Evolutionary conservation across 352 stramenopile genomes (phyloP).

Genomic region (Phytophthora megakarya): DNA sequence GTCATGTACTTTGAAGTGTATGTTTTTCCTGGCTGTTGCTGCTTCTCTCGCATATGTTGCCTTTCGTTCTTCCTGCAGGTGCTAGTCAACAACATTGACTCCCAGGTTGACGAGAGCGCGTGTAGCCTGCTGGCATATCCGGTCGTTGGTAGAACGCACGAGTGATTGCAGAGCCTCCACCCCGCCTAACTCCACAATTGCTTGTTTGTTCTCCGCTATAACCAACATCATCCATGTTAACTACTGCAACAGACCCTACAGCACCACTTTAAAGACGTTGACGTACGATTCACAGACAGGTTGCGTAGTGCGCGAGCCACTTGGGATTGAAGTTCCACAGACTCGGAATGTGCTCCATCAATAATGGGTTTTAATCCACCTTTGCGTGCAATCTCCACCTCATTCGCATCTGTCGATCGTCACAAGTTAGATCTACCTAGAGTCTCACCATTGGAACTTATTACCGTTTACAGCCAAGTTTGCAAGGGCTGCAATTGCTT

Average conservation of each 20-base stretch:
- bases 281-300: slow-evolving; percentile 92
- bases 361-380: slow-evolving; percentile 92
- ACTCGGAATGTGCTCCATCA: slow-evolving; percentile 75
- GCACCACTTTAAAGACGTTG: background rate
- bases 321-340: slow-evolving; percentile 87
- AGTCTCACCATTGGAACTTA: background rate
- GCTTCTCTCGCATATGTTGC: slow-evolving; percentile 10
- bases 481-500: slow-evolving; percentile 93
- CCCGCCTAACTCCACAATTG: slow-evolving; percentile 83
- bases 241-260: background rate
- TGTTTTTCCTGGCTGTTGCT: slow-evolving; percentile 10
- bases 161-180: slow-evolving; percentile 84
- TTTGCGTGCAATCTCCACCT: slow-evolving; percentile 89
- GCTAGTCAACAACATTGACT: slow-evolving; percentile 79
- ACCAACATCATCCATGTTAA: background rate
- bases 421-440: background rate
- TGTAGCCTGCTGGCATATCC: slow-evolving; percentile 90
- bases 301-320: slow-evolving; percentile 92
- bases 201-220: slow-evolving; percentile 88
- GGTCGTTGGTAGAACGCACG: slow-evolving; percentile 79
- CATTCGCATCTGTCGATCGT: slow-evolving; percentile 84
- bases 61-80: background rate
- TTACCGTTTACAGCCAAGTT: slow-evolving; percentile 95
- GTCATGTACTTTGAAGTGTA: slow-evolving; percentile 23
- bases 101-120: slow-evolving; percentile 89